phyloP scores from a whole-genome alignment of 2,329 filamentous ascomycete genomes.

The Saccharata proteae region DNA sequence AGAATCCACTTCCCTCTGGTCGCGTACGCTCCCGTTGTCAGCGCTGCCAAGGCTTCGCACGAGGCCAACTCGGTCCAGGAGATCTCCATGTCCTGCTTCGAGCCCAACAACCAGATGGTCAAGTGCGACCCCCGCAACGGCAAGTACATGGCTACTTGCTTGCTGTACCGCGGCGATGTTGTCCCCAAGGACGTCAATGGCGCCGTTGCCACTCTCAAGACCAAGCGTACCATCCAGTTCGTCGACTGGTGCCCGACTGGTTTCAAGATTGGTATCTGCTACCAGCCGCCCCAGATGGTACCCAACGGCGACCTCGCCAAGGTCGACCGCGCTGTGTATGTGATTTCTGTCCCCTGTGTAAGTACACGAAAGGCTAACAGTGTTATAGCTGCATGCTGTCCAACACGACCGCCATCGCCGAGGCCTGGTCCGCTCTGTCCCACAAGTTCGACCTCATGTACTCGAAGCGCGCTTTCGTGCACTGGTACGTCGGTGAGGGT shows the following conservation, averaged over 20 bases:
- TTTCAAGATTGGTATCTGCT: constrained; percentile 67
- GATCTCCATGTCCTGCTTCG: constrained; percentile 45
- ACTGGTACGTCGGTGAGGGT: constrained; percentile 78
- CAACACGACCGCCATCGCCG: constrained; percentile 63
- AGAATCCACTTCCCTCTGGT: constrained; percentile 65
- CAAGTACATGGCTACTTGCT: constrained; percentile 65
- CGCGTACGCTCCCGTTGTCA: constrained; percentile 61
- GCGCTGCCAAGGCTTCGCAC: constrained; percentile 64
- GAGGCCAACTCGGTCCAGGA: constrained; percentile 95
- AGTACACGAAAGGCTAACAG: constrained; percentile 15
- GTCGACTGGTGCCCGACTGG: constrained; percentile 67
- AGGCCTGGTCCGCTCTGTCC: constrained; percentile 61
- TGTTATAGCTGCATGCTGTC: constrained; percentile 49
- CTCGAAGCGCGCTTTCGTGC: constrained; percentile 64
- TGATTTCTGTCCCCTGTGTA: background rate
- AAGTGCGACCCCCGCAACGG: constrained; percentile 62
- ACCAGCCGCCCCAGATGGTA: constrained; percentile 87
- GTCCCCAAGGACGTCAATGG: constrained; percentile 58
- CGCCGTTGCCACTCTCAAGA: constrained; percentile 55
- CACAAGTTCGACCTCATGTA: constrained; percentile 72
- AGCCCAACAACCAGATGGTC: constrained; percentile 71
- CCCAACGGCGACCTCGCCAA: constrained; percentile 96
- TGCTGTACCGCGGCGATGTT: constrained; percentile 60
- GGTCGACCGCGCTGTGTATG: constrained; percentile 81
- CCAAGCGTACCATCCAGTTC: constrained; percentile 60